Evolutionary conservation across 495 filamentous ascomycete species (phyloP), one percentile per base, ranked within the genome.

Genomic region (Trichoderma erinaceum): DNA sequence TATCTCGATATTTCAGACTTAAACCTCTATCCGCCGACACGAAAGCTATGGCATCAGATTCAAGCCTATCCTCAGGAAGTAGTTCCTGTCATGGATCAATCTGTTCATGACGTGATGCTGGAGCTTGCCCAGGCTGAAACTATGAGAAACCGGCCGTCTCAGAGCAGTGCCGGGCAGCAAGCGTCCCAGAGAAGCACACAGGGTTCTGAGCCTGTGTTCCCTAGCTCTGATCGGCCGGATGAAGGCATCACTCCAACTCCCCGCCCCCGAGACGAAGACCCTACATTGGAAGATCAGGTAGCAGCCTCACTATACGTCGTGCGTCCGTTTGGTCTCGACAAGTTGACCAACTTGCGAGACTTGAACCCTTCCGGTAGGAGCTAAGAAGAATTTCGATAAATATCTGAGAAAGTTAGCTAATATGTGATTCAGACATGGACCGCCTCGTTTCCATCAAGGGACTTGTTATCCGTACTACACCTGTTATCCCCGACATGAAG

Each of bases 401-500:
- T 11, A 41, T 18, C 23, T 38, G 5, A 21, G 21, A 69, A 74
- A 71, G 71, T 75, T 66, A 78, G 46, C 48, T 66, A 87, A 65
- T 35, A 16, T 10, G 23, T 10, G 8, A 21, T 8, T 61, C 12
- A 63, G 92, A 97, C 74, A 96, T 97, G 86, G 96, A 98, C 82
- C 97, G 96, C 78, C 85, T 99, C 68, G 86, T 99, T 70, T 92
- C 89, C 73, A 90, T 99, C 78, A 99, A 98, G 78, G 95, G 95
- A 65, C 83, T 99, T 50, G 95, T 98, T 58, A 99, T 99, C 73
- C 89, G 95, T 25, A 89, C 96, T 18, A 97, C 96, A 2, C 92
- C 95, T 5, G 88, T 98, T 68, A 98, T 99, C 69, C 95, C 95
- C 3, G 95, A 99, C 73, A 98, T 98, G 96, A 97, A 96, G 72